phyloP scores from a whole-genome alignment of 2,329 filamentous ascomycete genomes.

The Diaporthe nobilis region DNA sequence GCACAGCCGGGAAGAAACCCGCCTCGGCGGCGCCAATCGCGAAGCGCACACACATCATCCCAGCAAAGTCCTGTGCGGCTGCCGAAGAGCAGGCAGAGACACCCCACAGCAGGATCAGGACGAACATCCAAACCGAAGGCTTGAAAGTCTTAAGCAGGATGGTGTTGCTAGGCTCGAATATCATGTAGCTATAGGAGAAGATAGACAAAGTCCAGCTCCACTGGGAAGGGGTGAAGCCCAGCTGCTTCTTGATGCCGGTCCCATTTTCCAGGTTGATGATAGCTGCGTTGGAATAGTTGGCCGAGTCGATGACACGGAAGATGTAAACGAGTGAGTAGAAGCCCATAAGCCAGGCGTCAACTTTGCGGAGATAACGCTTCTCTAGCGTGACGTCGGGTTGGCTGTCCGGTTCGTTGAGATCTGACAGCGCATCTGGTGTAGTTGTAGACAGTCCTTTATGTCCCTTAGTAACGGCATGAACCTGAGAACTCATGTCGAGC shows the following conservation, averaged over 20 bases:
- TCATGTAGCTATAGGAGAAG: conserved; percentile 19
- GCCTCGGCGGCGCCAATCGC: conserved; percentile 4
- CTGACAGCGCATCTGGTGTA: neutral
- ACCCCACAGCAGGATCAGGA: conserved; percentile 19
- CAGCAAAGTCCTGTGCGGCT: conserved; percentile 17
- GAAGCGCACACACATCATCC: conserved; percentile 24
- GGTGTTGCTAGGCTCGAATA: conserved; percentile 13
- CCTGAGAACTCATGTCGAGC: neutral
- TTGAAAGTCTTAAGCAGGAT: conserved; percentile 12
- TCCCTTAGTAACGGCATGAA: neutral
- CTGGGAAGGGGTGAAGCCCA: conserved; percentile 11
- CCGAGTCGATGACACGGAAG: conserved; percentile 17
- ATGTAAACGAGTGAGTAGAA: conserved; percentile 23
- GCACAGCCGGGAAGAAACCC: conserved; percentile 14
- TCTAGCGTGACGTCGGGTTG: neutral
- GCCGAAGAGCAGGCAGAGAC: conserved; percentile 3
- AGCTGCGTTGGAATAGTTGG: conserved; percentile 16
- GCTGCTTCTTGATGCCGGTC: conserved; percentile 21
- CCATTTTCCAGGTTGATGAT: conserved; percentile 18
- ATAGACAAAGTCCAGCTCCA: conserved; percentile 19
- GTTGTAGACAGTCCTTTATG: neutral
- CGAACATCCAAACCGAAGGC: conserved; percentile 24
- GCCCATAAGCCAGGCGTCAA: conserved; percentile 16
- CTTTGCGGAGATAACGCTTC: conserved; percentile 3
- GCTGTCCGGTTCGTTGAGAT: neutral